A percentile compares a stretch with the other conserved stretches of the same genome.
These are phyloP conservation scores for Aureobasidium sp. DNA, from an alignment of 2,329 filamentous ascomycete genomes.

Conservation along the genomic window DNA sequence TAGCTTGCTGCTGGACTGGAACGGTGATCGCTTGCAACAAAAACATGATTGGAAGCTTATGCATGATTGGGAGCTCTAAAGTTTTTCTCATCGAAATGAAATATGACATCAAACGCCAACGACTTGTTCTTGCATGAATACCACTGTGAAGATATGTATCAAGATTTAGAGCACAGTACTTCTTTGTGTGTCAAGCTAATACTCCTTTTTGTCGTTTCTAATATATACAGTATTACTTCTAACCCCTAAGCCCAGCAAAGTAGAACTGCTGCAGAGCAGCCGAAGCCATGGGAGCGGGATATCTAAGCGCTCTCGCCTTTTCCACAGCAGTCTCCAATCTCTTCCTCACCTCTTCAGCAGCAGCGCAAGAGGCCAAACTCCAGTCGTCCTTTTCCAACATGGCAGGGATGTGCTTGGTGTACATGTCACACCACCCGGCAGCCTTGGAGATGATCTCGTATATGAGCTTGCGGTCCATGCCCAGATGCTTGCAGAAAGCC, in stretches of 20 bases:
- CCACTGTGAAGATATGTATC: neutral
- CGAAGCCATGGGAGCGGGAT: constrained; percentile 29
- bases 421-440: constrained; percentile 39
- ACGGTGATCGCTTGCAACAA: neutral
- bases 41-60: neutral
- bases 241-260: constrained; percentile 23
- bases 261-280: constrained; percentile 28
- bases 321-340: constrained; percentile 35
- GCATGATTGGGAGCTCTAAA: neutral
- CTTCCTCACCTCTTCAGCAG: constrained; percentile 30
- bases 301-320: constrained; percentile 26
- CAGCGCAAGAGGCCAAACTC: constrained; percentile 29
- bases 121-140: neutral
- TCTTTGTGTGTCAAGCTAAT: neutral
- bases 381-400: constrained; percentile 29
- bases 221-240: neutral
- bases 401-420: constrained; percentile 30
- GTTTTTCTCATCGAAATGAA: neutral
- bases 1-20: neutral
- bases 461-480: constrained; percentile 38
- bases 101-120: constrained; percentile 7
- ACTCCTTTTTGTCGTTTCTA: neutral
- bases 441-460: constrained; percentile 40
- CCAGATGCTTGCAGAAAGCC: constrained; percentile 38
- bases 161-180: neutral